These are phyloP conservation scores for Kwoniella newhampshirensis DNA, from an alignment of 768 basidiomycete genomes.

Conservation along the genomic window DNA sequence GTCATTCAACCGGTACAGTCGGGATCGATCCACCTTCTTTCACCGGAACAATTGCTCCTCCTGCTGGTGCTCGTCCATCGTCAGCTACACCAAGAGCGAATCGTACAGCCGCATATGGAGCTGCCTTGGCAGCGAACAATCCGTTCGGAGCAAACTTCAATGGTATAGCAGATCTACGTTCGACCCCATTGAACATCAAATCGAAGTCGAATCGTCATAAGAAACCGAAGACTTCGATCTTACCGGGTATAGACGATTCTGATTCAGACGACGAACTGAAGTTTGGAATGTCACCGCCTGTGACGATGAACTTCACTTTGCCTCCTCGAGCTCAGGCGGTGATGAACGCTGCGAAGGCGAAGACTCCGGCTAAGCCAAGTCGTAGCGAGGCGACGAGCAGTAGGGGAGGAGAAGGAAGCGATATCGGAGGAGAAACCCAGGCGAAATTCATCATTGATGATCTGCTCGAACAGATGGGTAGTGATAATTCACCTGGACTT, in stretches of 20 bases:
- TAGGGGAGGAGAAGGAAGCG: not conserved
- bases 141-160: conserved; percentile 59
- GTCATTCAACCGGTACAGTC: conserved; percentile 30
- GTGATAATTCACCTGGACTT: conserved; percentile 36
- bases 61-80: not conserved
- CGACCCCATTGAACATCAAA: conserved; percentile 46
- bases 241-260: conserved; percentile 43
- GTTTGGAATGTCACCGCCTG: conserved; percentile 60
- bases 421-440: conserved; percentile 17
- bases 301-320: conserved; percentile 61
- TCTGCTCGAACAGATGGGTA: conserved; percentile 54
- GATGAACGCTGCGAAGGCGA: conserved; percentile 20
- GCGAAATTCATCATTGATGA: conserved; percentile 72
- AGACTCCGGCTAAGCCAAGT: not conserved
- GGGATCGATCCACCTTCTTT: conserved; percentile 8
- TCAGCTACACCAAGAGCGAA: conserved; percentile 16
- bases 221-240: conserved; percentile 17
- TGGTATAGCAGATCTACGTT: conserved; percentile 70
- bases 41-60: not conserved
- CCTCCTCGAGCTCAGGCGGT: conserved; percentile 47
- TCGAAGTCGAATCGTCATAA: conserved; percentile 54
- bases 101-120: not conserved
- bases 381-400: not conserved
- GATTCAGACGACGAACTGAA: conserved; percentile 55
- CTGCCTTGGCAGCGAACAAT: not conserved